phyloP scores from a whole-genome alignment of 257 asterid species.

The Nicotiana paniculata region DNA sequence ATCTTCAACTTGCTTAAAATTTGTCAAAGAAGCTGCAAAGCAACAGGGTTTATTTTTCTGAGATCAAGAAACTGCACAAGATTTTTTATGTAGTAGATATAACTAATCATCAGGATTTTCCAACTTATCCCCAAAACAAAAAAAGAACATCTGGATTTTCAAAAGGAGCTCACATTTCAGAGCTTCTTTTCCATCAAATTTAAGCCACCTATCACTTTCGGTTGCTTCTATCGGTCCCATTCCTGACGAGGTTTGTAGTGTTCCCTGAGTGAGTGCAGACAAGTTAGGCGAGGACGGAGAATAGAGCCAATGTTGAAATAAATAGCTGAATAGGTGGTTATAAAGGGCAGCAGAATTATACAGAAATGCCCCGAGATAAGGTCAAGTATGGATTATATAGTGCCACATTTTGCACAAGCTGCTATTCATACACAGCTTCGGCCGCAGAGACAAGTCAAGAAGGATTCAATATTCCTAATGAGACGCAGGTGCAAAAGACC shows the following conservation, averaged over 20 bases:
- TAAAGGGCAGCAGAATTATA: background rate
- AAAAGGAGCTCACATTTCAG: conserved; percentile 36
- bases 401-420: background rate
- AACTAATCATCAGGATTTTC: conserved; percentile 5
- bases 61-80: conserved; percentile 1
- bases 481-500: background rate
- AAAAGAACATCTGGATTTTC: conserved; percentile 13
- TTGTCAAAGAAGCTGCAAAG: conserved; percentile 35
- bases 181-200: conserved; percentile 31
- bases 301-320: background rate
- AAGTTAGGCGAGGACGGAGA: conserved; percentile 6
- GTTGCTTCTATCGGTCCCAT: conserved; percentile 10
- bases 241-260: conserved; percentile 10
- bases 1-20: conserved; percentile 38
- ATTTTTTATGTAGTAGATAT: background rate
- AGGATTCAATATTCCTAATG: background rate
- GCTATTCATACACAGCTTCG: background rate
- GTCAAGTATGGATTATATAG: background rate
- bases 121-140: background rate
- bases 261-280: conserved; percentile 18
- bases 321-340: background rate
- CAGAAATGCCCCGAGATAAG: background rate
- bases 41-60: conserved; percentile 11
- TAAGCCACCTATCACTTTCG: conserved; percentile 20
- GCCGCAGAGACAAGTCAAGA: background rate